Percentiles rank a stretch among this genome's conserved stretches.
Conservation (phyloP, 306 rosid genomes). For the Phaseolus lunatus region DNA sequence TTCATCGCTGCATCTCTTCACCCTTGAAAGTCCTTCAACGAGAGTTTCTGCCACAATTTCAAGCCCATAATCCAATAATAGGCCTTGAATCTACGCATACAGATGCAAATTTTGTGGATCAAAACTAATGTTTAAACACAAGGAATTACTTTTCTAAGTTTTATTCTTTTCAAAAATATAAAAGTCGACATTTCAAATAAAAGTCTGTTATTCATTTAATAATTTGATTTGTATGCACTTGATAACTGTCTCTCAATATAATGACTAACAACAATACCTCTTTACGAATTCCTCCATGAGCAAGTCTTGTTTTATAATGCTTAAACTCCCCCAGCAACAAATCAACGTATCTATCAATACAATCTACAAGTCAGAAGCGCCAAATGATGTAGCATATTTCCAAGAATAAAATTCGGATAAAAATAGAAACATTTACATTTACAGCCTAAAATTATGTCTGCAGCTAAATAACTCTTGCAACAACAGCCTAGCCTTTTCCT, state of each 20-base stretch:
- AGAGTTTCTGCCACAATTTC: constrained; percentile 89
- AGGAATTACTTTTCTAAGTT: background rate
- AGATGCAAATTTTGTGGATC: constrained; percentile 40
- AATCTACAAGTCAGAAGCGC: constrained; percentile 53
- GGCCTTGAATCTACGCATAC: constrained; percentile 71
- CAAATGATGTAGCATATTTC: constrained; percentile 27
- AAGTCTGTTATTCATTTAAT: constrained; percentile 28
- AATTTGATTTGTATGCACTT: constrained; percentile 14
- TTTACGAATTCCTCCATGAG: constrained; percentile 84
- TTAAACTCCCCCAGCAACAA: constrained; percentile 97
- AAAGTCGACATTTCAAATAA: constrained; percentile 28
- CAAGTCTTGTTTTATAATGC: constrained; percentile 95
- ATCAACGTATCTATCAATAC: constrained; percentile 82
- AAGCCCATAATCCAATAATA: constrained; percentile 76
- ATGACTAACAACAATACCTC: constrained; percentile 69
- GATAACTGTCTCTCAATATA: constrained; percentile 40
- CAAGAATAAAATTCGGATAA: background rate
- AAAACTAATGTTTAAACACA: constrained; percentile 30
- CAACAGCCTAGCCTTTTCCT: background rate
- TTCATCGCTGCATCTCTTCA: constrained; percentile 95
- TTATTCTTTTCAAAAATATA: constrained; percentile 32
- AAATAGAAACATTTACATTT: background rate
- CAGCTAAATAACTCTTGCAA: background rate
- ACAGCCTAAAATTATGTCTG: background rate
- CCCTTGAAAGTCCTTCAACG: constrained; percentile 92